phyloP scores from a whole-genome alignment of 257 asterid genomes.

The Solanum infundibuliforme region DNA sequence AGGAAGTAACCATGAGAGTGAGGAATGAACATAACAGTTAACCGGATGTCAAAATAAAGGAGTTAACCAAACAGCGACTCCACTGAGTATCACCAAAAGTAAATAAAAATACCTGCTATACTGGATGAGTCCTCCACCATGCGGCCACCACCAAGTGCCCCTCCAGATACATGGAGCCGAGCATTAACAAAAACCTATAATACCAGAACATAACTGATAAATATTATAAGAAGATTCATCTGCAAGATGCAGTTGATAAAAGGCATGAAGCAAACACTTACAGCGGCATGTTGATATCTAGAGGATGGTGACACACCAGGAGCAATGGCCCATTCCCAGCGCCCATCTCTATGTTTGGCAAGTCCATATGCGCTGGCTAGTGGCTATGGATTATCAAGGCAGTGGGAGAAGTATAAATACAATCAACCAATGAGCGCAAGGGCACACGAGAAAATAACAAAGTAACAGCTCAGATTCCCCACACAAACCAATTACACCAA shows the following conservation, averaged over 20 bases:
- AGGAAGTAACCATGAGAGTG: not conserved
- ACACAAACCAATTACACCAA: not conserved
- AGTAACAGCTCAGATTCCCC: not conserved
- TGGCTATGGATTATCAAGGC: constrained; percentile 47
- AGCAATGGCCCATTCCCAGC: constrained; percentile 99
- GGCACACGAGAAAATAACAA: not conserved
- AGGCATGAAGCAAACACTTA: constrained; percentile 20
- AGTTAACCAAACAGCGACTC: not conserved
- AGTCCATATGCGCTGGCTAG: constrained; percentile 97
- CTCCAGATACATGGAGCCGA: constrained; percentile 98
- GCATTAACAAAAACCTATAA: constrained; percentile 94
- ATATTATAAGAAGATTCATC: not conserved
- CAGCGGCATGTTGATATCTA: constrained; percentile 99
- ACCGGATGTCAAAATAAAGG: not conserved
- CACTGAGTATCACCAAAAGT: not conserved
- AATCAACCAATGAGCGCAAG: not conserved
- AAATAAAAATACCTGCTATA: constrained; percentile 60
- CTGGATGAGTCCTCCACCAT: constrained; percentile 99
- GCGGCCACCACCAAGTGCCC: constrained; percentile 99
- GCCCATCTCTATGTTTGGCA: constrained; percentile 99
- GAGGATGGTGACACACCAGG: constrained; percentile 99
- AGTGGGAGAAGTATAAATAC: not conserved
- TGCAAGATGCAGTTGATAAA: not conserved
- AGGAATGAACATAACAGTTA: not conserved
- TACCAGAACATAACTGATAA: constrained; percentile 1